phyloP scores from a whole-genome alignment of 2,329 filamentous ascomycete species.

The Aspergillus fumigatiaffinis region DNA sequence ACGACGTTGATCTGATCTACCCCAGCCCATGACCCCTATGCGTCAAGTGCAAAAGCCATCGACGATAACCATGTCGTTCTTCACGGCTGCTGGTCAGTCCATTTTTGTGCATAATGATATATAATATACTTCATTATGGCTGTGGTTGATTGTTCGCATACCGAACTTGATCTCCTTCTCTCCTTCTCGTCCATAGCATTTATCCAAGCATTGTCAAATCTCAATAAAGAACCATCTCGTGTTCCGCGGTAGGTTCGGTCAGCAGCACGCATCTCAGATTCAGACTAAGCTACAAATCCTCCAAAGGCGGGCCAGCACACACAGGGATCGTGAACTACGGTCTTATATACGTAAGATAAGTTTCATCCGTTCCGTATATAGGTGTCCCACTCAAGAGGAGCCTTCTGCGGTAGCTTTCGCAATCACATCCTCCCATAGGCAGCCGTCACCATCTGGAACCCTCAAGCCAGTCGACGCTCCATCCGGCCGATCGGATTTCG shows the following conservation, averaged over 20 bases:
- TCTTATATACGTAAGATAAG: no score
- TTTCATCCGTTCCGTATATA: no score
- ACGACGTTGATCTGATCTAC: no score
- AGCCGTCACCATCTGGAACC: slow-evolving; percentile 23
- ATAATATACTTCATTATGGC: not conserved
- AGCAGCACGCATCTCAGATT: no score
- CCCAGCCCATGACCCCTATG: not conserved
- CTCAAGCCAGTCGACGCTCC: slow-evolving; percentile 18
- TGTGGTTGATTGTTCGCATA: not conserved
- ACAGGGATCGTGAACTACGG: no score
- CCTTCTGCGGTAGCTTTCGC: slow-evolving; percentile 14
- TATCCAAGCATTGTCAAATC: not conserved
- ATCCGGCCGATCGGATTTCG: slow-evolving; percentile 1
- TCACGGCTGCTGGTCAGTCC: not conserved
- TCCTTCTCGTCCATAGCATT: not conserved
- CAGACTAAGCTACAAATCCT: no score
- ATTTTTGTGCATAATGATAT: not conserved
- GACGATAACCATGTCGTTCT: not conserved
- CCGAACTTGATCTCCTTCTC: not conserved
- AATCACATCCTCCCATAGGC: slow-evolving; percentile 39
- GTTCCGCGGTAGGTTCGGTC: not conserved
- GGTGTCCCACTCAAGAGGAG: not conserved
- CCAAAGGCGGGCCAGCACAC: no score
- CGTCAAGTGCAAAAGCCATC: not conserved
- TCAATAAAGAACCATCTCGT: not conserved